Evolutionary conservation across 169 alveolate species (phyloP).

Genomic region (Amoebophrya sp.): DNA sequence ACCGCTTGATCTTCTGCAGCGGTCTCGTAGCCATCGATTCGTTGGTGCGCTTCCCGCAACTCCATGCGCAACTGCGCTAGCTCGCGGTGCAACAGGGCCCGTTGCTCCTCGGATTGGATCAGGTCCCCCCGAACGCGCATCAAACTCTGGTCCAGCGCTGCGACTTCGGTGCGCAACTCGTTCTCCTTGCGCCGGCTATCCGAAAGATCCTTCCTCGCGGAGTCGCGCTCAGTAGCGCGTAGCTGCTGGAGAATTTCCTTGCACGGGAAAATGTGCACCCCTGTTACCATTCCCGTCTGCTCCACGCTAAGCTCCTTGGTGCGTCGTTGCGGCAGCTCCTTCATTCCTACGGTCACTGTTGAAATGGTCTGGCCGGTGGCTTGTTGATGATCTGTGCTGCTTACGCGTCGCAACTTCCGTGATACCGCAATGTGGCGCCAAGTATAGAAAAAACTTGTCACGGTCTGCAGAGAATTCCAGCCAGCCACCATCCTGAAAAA

Average conservation of each 20-base stretch:
- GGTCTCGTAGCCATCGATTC: too few species aligned
- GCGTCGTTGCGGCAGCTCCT: background rate
- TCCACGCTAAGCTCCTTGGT: background rate
- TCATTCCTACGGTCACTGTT: background rate
- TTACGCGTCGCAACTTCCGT: background rate
- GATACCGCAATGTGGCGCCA: background rate
- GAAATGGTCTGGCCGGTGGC: background rate
- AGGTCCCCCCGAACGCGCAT: background rate
- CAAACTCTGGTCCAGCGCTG: background rate
- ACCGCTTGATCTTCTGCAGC: too few species aligned
- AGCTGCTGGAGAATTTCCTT: background rate
- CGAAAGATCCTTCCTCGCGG: background rate
- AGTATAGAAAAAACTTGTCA: background rate
- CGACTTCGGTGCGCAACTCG: background rate
- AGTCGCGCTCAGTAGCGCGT: background rate
- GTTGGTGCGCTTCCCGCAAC: too few species aligned
- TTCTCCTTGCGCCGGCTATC: background rate
- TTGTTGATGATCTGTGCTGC: background rate
- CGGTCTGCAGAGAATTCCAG: background rate
- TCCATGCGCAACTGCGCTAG: too few species aligned
- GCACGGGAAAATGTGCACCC: background rate
- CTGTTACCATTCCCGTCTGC: background rate
- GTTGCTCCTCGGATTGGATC: background rate
- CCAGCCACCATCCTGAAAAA: background rate
- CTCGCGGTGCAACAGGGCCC: background rate